Evolutionary conservation across 2,329 filamentous ascomycete genomes (phyloP), one percentile per base, ranked within the genome.

Genomic region (Ampelomyces quisqualis): DNA sequence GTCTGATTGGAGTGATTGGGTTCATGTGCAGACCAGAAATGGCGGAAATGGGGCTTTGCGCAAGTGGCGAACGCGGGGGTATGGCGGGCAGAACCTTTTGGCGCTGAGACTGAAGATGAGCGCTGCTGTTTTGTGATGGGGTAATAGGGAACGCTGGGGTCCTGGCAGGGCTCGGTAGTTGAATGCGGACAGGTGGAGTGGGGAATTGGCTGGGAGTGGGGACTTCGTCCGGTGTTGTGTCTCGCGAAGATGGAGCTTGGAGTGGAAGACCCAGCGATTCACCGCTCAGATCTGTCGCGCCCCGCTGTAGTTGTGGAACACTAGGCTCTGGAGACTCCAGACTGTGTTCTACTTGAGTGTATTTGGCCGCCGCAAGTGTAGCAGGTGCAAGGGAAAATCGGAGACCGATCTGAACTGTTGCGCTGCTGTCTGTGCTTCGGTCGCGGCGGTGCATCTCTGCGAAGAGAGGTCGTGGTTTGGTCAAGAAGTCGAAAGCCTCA

Each of bases 361-460:
- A 64, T 26, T 63, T 64, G 21, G 53, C 58, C 36, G 63, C 62
- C 34, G 59, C 60, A 40, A 69, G 63, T 13, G 63, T 62, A 3
- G 66, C 65, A 10, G 67, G 67, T 9, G 65, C 67, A 5, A 70
- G 47, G n/a, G 84, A 87, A 40, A 88, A 73, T 8, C 84, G 78
- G 11, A 88, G 72, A 1, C 84, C 84, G 36, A 88, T 87, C 58
- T 86, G 83, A 8, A 88, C 83, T 0, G 83, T 87, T 17, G 82
- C 82, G 7, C 79, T 79, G 30, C 84, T 86, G 11, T 73, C 74
- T 28, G 81, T 72, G 1, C 84, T 88, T 4, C 81, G 82, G 43
- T 80, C 74, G 30, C 82, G 75, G 13, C 72, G 70, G n/a, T 74
- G 70, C 7, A 50, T 47, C 10, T 62, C 58, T 4, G 64, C 65